Base-by-base conservation (phyloP, 306 rosid species). In the Malus orientalis region DNA sequence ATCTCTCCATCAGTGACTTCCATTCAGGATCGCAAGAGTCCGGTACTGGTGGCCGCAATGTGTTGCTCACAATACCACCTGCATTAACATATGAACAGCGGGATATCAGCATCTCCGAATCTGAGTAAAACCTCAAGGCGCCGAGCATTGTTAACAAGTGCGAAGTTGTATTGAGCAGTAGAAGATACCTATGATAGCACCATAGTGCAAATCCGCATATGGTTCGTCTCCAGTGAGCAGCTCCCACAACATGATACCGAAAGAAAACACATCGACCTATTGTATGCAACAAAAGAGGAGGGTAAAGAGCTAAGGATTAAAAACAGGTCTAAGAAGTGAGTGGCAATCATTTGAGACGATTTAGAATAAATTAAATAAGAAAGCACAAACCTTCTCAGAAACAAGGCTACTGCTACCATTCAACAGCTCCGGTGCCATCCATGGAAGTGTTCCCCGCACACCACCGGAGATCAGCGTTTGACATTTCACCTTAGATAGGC, bases 361-460 rank as follows among this genome's bases (percentile, higher is more conserved):
- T 23, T 9, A 58, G 9, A 62, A 13, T 29, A 40, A 69, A 66
- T 22, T 27, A 9, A 22, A 4, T 19, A 40, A 71, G 11, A 49
- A 42, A 81, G 62, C 47, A 78, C 73, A 73, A 73, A 93, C 98
- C 97, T 93, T 93, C 83, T 91, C 98, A 45, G 97, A 93, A 38
- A 93, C 98, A 78, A 89, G 92, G 89, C 89, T 91, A 65, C 97
- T 91, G 78, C 96, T 91, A 76, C 98, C 98, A 62, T 91, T 93
- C 86, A 93, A 80, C 74, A 93, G 89, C 78, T 93, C 98, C 3
- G 97, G 96, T 44, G 98, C 98, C 97, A 93, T 93, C 98, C 98
- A 89, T 1, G 97, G 98, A 62, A 93, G 91, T 55, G 97, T 91
- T 83, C 97, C 96, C 69, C 98, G 88, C 83, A 93, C 98, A 73